These are phyloP conservation scores for Spathaspora arborariae DNA, from an alignment of 805 yeast species.

Conservation along the genomic window DNA sequence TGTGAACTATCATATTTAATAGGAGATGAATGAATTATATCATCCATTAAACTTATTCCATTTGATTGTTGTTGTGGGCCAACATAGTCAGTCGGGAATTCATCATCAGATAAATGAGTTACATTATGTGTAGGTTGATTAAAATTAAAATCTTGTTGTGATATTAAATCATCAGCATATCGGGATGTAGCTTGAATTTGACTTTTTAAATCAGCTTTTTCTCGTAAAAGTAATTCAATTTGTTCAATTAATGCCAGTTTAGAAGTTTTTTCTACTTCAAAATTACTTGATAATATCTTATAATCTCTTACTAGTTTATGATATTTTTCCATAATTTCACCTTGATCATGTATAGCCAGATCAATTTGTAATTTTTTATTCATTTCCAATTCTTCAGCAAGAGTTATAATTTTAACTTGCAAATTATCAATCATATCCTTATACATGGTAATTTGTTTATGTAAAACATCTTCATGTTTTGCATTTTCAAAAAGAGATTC, in stretches of 20 bases:
- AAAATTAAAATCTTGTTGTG: conserved; percentile 6
- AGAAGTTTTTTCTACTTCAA: conserved; percentile 50
- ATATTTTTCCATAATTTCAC: conserved; percentile 23
- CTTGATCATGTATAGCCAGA: conserved; percentile 7
- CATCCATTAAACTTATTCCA: not conserved
- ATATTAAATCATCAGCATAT: not conserved
- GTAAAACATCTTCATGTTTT: conserved; percentile 23
- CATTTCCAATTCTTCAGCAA: conserved; percentile 3
- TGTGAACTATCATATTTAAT: conserved; percentile 10
- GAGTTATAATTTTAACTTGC: conserved; percentile 20
- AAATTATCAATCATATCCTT: conserved; percentile 31
- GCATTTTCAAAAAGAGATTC: conserved; percentile 25
- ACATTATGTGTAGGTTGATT: conserved; percentile 16
- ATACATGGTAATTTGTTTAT: conserved; percentile 28
- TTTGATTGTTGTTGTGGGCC: not conserved
- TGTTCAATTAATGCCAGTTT: conserved; percentile 52
- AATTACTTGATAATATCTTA: conserved; percentile 44
- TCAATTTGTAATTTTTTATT: not conserved
- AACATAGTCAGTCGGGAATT: not conserved
- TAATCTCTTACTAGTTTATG: conserved; percentile 29
- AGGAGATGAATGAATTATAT: conserved; percentile 17
- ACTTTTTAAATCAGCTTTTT: conserved; percentile 14
- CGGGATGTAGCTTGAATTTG: not conserved
- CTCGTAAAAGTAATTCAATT: conserved; percentile 45
- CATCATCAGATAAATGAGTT: conserved; percentile 18